These are phyloP conservation scores for Salicornia ramosissima DNA, from an alignment of 148 eudicot genomes.

Conservation along the genomic window DNA sequence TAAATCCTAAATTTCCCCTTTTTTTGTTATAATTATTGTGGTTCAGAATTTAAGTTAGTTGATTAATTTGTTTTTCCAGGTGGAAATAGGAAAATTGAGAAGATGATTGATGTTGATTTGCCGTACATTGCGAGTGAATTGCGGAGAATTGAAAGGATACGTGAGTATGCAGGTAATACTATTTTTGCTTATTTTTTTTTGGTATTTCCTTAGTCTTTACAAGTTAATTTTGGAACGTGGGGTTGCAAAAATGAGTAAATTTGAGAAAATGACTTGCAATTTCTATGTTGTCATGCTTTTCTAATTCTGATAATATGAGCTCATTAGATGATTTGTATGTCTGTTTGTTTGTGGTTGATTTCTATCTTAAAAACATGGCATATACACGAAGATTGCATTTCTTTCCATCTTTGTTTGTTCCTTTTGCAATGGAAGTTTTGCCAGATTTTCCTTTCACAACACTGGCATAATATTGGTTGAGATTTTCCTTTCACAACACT, in stretches of 20 bases:
- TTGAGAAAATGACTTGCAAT: background rate
- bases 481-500: background rate
- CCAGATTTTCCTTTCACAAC: too few species aligned
- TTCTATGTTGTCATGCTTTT: background rate
- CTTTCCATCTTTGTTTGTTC: background rate
- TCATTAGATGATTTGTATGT: background rate
- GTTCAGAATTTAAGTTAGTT: background rate
- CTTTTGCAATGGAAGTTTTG: background rate
- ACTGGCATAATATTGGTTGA: background rate
- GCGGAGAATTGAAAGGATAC: slow-evolving; percentile 34
- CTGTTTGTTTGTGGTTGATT: slow-evolving; percentile 7
- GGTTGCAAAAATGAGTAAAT: background rate
- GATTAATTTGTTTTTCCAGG: slow-evolving; percentile 22
- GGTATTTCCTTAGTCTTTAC: background rate
- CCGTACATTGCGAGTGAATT: slow-evolving; percentile 34
- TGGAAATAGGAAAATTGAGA: slow-evolving; percentile 30
- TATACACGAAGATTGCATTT: background rate
- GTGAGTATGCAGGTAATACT: slow-evolving; percentile 43
- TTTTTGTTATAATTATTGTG: background rate
- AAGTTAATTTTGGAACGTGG: background rate
- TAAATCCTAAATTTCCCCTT: background rate
- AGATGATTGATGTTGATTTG: slow-evolving; percentile 32
- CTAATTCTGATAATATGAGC: slow-evolving; percentile 2
- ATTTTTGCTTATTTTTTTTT: slow-evolving; percentile 3
- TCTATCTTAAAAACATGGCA: background rate